Evolutionary conservation across 2,329 filamentous ascomycete genomes (phyloP).

Genomic region (Penicillium psychrosexuale): DNA sequence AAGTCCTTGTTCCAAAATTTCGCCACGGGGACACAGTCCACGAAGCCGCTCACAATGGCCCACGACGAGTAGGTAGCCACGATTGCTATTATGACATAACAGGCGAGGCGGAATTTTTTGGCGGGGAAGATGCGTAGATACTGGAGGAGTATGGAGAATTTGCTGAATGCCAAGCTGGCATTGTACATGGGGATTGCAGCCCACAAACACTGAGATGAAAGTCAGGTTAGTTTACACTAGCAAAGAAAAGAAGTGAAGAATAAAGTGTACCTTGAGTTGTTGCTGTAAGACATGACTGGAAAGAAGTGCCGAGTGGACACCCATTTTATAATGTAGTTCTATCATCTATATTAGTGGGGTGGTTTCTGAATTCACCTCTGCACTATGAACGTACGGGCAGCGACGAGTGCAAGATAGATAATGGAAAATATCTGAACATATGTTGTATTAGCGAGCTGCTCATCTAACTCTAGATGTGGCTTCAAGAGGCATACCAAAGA

Average conservation of each 20-base stretch:
- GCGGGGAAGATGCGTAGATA: conserved; percentile 46
- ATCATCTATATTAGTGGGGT: conserved; percentile 2
- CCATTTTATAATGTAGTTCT: conserved; percentile 31
- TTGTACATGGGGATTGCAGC: conserved; percentile 35
- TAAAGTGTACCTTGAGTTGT: conserved; percentile 27
- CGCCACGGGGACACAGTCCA: conserved; percentile 42
- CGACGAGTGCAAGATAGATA: conserved; percentile 29
- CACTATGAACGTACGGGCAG: conserved; percentile 22
- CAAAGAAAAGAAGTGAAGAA: not conserved
- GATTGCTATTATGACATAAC: conserved; percentile 35
- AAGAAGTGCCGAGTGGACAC: conserved; percentile 21
- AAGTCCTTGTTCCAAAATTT: conserved; percentile 42
- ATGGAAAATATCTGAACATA: conserved; percentile 22
- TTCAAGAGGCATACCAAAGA: conserved; percentile 21
- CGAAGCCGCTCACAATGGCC: conserved; percentile 39
- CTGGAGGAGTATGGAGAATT: conserved; percentile 47
- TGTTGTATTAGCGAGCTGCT: not conserved
- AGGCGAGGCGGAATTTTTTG: conserved; percentile 30
- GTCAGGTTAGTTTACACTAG: not conserved
- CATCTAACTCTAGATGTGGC: not conserved
- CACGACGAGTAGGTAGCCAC: conserved; percentile 30
- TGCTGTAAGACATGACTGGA: conserved; percentile 15
- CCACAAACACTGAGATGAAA: conserved; percentile 26
- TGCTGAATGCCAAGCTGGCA: conserved; percentile 37
- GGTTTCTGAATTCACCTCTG: not conserved